phyloP scores from a whole-genome alignment of 441 rosid genomes.

The Melastoma candidum region DNA sequence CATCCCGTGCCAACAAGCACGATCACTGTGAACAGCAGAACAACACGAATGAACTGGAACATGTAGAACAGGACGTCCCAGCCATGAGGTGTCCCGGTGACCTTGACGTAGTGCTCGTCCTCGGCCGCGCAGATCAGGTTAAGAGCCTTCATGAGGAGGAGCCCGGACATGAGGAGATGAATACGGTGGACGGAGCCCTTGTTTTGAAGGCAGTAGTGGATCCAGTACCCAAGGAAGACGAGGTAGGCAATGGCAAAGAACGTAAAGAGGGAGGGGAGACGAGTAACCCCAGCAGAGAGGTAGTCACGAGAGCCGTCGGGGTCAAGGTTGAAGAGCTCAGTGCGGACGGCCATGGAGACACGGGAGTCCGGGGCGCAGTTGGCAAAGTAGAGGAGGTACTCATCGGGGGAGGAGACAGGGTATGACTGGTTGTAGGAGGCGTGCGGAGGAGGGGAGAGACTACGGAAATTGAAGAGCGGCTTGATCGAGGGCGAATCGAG shows the following conservation, averaged over 20 bases:
- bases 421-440: constrained; percentile 22
- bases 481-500: constrained; percentile 26
- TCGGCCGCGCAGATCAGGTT: constrained; percentile 48
- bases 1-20: constrained; percentile 51
- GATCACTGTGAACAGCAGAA: constrained; percentile 52
- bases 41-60: constrained; percentile 49
- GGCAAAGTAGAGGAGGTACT: constrained; percentile 34
- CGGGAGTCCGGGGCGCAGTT: constrained; percentile 39
- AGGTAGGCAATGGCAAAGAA: constrained; percentile 25
- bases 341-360: constrained; percentile 46
- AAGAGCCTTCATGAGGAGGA: constrained; percentile 39
- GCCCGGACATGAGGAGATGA: constrained; percentile 40
- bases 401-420: constrained; percentile 21
- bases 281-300: constrained; percentile 40
- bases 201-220: constrained; percentile 23
- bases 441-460: constrained; percentile 13
- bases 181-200: constrained; percentile 31
- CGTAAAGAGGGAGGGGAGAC: constrained; percentile 30
- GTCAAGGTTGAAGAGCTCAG: constrained; percentile 37
- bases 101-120: constrained; percentile 29
- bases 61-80: constrained; percentile 56
- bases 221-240: constrained; percentile 26
- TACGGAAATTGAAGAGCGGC: constrained; percentile 26
- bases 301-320: constrained; percentile 25
- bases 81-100: constrained; percentile 53